These are phyloP conservation scores for Ceratonia siliqua DNA, from an alignment of 306 rosid species.

Conservation along the genomic window DNA sequence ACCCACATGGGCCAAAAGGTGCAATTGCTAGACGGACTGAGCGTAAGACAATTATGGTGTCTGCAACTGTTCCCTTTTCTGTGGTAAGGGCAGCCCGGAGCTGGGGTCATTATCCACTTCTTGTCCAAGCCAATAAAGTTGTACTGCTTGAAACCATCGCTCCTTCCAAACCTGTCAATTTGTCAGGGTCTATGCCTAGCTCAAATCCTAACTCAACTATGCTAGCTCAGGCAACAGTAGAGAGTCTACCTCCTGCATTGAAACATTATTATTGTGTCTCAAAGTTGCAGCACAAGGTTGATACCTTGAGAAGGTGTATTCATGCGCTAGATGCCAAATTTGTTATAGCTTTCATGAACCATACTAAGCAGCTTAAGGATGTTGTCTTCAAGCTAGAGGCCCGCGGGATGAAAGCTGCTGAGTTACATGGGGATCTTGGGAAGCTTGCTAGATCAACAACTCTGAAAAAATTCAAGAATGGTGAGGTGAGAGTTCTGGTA, in stretches of 20 bases:
- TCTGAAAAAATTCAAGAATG: slow-evolving; percentile 80
- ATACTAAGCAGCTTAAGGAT: slow-evolving; percentile 85
- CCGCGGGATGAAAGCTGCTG: slow-evolving; percentile 77
- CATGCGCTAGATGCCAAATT: slow-evolving; percentile 88
- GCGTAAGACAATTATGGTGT: slow-evolving; percentile 80
- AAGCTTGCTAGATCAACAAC: slow-evolving; percentile 91
- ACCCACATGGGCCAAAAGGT: slow-evolving; percentile 40
- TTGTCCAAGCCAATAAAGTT: slow-evolving; percentile 80
- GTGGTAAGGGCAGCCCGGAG: slow-evolving; percentile 89
- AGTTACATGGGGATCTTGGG: slow-evolving; percentile 96
- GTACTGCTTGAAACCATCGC: slow-evolving; percentile 57
- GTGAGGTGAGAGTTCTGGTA: slow-evolving; percentile 77
- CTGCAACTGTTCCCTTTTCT: slow-evolving; percentile 91
- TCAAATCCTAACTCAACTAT: slow-evolving; percentile 32
- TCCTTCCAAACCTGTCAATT: slow-evolving; percentile 52
- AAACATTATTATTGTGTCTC: slow-evolving; percentile 77
- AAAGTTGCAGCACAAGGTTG: slow-evolving; percentile 87
- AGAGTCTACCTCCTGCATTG: slow-evolving; percentile 81
- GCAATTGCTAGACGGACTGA: slow-evolving; percentile 45
- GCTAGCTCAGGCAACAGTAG: slow-evolving; percentile 56
- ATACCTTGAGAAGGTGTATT: slow-evolving; percentile 77
- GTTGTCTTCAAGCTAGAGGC: slow-evolving; percentile 91
- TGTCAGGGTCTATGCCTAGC: slow-evolving; percentile 41
- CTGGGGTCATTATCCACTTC: slow-evolving; percentile 83
- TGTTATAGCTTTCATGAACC: slow-evolving; percentile 95